Evolutionary conservation across 495 filamentous ascomycete species (phyloP), one percentile per base, ranked within the genome.

Genomic region (Podospora pseudoanserina): DNA sequence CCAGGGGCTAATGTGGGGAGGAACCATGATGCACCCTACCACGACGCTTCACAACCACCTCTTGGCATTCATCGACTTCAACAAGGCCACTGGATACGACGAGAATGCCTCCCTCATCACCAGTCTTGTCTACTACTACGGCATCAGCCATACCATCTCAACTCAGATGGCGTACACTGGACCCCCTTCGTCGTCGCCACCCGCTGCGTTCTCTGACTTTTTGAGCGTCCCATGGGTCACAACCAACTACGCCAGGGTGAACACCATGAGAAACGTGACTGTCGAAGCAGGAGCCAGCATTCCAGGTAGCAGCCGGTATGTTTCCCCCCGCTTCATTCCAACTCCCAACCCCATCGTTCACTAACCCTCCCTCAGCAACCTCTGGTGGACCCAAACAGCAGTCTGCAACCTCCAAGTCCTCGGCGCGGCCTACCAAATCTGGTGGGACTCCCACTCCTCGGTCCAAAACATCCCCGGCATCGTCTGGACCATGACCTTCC

Each of bases 1-100:
- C 32, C 67, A 74, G 1, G 68, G 67, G n/a, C 28, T 61, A 2
- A 68, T 75, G n/a, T 75, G 67, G 67, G 67, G 69, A 63, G 72
- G 73, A 13, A 30, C 59, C 5, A 60, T 55, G n/a, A 27, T 11
- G 19, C 27, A 30, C 23, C 60, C 30, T 27, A 19, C 60, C 23
- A 11, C 4, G 1, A 62, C 60, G 1, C 27, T 62, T 32, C 16
- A 30, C 16, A n/a, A 62, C 18, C 23, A 26, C n/a, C 23, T 62
- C 11, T 5, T 49, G 39, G 39, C 39, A 49, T 49, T n/a, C 23
- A 39, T 26, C 13, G 60, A 19, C 16, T 62, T 19, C 60, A 34
- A 34, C 60, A 26, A 26, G 19, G 60, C 30, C 5, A 62, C 7
- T 9, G 60, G 27, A 4, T n/a, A 18, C 60, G 60, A 62, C 30